Base-by-base conservation (phyloP, 805 yeast genomes). In the Metschnikowia matae region DNA sequence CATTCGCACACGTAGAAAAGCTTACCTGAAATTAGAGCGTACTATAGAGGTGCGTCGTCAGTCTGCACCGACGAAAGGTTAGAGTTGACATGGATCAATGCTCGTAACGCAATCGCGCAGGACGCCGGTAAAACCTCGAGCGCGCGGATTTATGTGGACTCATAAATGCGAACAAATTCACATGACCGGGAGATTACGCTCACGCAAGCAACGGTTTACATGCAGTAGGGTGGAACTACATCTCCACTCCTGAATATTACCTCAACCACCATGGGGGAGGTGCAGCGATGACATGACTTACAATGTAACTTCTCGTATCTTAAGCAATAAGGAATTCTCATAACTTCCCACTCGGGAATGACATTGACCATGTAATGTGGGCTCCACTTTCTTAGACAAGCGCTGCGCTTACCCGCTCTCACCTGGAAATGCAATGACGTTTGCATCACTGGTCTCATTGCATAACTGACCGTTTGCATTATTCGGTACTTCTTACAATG, bases 371-470 rank as follows among this genome's bases (percentile, higher is more conserved):
- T n/a, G 21, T 13, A 10, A 31, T 31, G 15, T 31, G 11, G 34
- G 29, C 33, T 42, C 45, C 38, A 38, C 20, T 33, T 18, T 15
- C 38, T 13, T 40, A 20, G 45, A 20, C 45, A 29, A 42, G 45
- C 45, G 38, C 45, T n/a, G 45, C 37, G 34, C 45, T 32, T 42
- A 32, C 34, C 45, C 38, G 45, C 45, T 42, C 31, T 10, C 7
- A 32, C 20, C 20, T 39, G 31, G 21, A 32, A 15, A 32, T 42
- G 45, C 45, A 42, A 29, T 42, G 45, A 42, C 45, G 45, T 20
- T 42, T 42, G 45, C 45, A 42, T 42, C 37, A 42, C 45, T 32
- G 45, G 38, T 13, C 14, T 31, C 18, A 17, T 41, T 31, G 37
- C 44, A 32, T 41, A 18, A 41, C 15, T 20, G 41, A 23, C 33